Evolutionary conservation across 2,329 filamentous ascomycete species (phyloP).

Genomic region (Hypomyces perniciosus): DNA sequence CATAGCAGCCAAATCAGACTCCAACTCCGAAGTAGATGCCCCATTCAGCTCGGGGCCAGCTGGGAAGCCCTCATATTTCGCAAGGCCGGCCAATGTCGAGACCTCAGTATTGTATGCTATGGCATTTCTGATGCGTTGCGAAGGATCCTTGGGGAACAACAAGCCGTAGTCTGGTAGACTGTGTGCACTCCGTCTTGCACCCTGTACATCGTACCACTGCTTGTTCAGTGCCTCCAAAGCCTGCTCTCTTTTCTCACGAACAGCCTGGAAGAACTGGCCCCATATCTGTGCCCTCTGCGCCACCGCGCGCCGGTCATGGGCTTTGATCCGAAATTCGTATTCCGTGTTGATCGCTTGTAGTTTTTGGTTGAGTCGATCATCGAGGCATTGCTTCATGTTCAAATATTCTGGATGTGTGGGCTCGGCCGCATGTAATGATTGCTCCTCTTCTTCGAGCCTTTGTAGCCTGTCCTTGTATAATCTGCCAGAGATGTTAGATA

Average conservation of each 20-base stretch:
- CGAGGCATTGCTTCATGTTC: slow-evolving; percentile 81
- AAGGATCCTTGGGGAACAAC: slow-evolving; percentile 69
- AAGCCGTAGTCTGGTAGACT: slow-evolving; percentile 77
- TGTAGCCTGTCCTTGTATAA: slow-evolving; percentile 85
- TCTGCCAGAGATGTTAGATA: slow-evolving; percentile 38
- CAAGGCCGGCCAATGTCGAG: slow-evolving; percentile 80
- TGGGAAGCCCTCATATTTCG: slow-evolving; percentile 94
- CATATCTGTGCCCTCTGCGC: slow-evolving; percentile 81
- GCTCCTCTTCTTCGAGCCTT: slow-evolving; percentile 66
- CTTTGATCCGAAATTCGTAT: slow-evolving; percentile 65
- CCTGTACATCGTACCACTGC: slow-evolving; percentile 89
- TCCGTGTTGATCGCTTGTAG: slow-evolving; percentile 69
- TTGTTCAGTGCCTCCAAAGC: slow-evolving; percentile 76
- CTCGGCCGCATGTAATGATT: slow-evolving; percentile 50
- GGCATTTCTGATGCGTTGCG: slow-evolving; percentile 76
- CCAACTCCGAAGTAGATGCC: slow-evolving; percentile 66
- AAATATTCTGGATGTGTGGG: slow-evolving; percentile 88
- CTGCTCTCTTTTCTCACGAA: slow-evolving; percentile 75
- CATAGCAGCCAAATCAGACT: slow-evolving; percentile 85
- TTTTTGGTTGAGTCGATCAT: slow-evolving; percentile 76
- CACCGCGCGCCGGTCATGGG: slow-evolving; percentile 67
- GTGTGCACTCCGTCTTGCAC: slow-evolving; percentile 75
- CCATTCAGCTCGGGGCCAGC: slow-evolving; percentile 80
- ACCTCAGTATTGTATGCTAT: slow-evolving; percentile 93
- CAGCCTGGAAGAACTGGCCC: slow-evolving; percentile 82